Evolutionary conservation across 768 basidiomycete species (phyloP), one percentile per base, ranked within the genome.

Genomic region (Hypsizygus marmoreus): DNA sequence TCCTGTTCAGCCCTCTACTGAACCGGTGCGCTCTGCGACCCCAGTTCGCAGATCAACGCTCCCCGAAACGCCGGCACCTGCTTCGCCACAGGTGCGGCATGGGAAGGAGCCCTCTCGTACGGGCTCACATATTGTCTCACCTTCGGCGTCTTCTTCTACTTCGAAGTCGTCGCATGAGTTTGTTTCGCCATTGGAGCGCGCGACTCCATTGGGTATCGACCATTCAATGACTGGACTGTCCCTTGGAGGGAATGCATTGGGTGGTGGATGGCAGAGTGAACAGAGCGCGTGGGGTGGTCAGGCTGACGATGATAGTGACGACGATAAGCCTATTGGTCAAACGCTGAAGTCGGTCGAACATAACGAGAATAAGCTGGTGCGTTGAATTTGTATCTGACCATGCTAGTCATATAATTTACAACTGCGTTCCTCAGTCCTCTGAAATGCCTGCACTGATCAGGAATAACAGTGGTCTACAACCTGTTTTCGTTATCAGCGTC

Each of bases 401-500:
- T 22, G 6, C 8, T 14, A 7, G n/a, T 20, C 13, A 33, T 24
- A 14, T 12, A 42, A 37, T 14, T 19, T 8, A 33, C 25, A 13
- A 33, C 31, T n/a, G n/a, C 40, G 29, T 40, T 31, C 32, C 5
- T 30, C 23, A 56, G 43, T 14, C 45, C 31, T 40, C 42, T 29
- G 47, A 54, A 43, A 16, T 51, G 32, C 47, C 46, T 17, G 40
- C 51, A 31, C 38, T 58, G 4, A 46, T 45, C 23, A 65, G 65
- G 44, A 62, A 66, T 38, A 69, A 81, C 40, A 76, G 73, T 43
- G 74, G 74, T 1, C 57, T 86, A 28, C 80, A 77, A 45, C 88
- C 90, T 16, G 71, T 88, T 19, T 97, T 97, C 62, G 64, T 79
- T 6, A 91, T 99, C 53, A 81, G 88, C 0, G 93, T 99, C n/a